Evolutionary conservation across 805 yeast genomes (phyloP).

Genomic region (Candida awuae): DNA sequence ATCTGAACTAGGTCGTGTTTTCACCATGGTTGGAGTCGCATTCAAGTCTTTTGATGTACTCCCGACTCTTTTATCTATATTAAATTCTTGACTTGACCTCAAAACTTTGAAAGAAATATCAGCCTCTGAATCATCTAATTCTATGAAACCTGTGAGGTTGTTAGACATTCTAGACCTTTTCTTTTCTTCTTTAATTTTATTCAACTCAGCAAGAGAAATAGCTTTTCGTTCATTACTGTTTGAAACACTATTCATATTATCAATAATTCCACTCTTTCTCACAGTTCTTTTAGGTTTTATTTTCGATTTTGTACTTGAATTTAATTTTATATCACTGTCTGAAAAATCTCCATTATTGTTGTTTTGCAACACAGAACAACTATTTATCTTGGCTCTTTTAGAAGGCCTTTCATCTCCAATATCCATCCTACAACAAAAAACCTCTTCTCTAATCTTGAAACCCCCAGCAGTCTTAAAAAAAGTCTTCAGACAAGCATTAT

Average conservation of each 20-base stretch:
- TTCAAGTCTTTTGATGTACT: background rate
- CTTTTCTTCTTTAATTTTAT: background rate
- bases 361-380: no score
- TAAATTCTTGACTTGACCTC: conserved; percentile 11
- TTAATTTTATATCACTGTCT: background rate
- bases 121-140: conserved; percentile 1
- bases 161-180: background rate
- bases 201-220: conserved; percentile 4
- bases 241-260: background rate
- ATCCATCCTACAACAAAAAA: no score
- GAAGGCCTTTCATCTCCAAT: background rate
- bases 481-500: no score
- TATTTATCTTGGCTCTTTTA: background rate
- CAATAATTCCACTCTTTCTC: background rate
- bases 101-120: conserved; percentile 7
- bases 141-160: conserved; percentile 1
- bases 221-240: conserved; percentile 1
- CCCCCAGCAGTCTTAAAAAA: no score
- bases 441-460: no score
- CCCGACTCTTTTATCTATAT: conserved; percentile 1
- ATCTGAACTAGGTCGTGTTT: conserved; percentile 24
- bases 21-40: conserved; percentile 2
- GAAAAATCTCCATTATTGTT: background rate
- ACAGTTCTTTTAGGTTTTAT: background rate
- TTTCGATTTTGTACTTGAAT: background rate